Conservation (phyloP, 1,139 yeast species). For the Hansenula lynferdii region DNA sequence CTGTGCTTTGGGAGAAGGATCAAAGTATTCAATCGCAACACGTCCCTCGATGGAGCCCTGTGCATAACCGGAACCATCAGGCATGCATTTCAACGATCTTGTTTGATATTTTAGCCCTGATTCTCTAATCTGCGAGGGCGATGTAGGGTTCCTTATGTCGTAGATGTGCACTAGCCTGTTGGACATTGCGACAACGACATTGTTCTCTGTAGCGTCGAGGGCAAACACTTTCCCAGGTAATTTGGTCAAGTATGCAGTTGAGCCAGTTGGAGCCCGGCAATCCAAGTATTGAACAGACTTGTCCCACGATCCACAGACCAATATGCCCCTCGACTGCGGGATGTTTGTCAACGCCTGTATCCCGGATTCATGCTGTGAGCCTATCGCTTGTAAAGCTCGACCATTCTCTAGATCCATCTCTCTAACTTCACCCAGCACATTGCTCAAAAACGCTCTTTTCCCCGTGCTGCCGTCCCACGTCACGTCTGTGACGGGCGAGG, state of each 20-base stretch:
- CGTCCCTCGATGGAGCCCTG: slow-evolving; percentile 85
- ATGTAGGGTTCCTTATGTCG: slow-evolving; percentile 43
- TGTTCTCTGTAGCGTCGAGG: slow-evolving; percentile 50
- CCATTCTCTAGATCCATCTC: slow-evolving; percentile 40
- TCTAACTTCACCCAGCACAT: slow-evolving; percentile 37
- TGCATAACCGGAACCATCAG: slow-evolving; percentile 62
- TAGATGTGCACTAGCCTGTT: slow-evolving; percentile 51
- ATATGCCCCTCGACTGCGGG: slow-evolving; percentile 5
- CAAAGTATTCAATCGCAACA: slow-evolving; percentile 73
- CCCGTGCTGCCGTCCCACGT: slow-evolving; percentile 17
- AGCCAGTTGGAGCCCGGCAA: slow-evolving; percentile 18
- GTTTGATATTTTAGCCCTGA: slow-evolving; percentile 75
- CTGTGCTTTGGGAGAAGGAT: slow-evolving; percentile 43
- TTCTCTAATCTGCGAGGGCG: slow-evolving; percentile 52
- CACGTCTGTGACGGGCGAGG: slow-evolving; percentile 13
- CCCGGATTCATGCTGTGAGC: slow-evolving; percentile 12
- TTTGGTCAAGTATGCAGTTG: slow-evolving; percentile 10
- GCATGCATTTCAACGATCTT: slow-evolving; percentile 53
- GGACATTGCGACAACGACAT: slow-evolving; percentile 53
- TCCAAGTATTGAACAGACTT: slow-evolving; percentile 39
- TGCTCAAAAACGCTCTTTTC: slow-evolving; percentile 31
- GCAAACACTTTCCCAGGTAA: slow-evolving; percentile 57
- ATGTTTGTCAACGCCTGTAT: slow-evolving; percentile 14
- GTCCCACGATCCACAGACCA: slow-evolving; percentile 52
- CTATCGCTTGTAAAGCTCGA: slow-evolving; percentile 4